A percentile compares a stretch with the other conserved stretches of the same genome.
These are phyloP conservation scores for Favolaschia claudopus DNA, from an alignment of 768 basidiomycete genomes.

Conservation along the genomic window DNA sequence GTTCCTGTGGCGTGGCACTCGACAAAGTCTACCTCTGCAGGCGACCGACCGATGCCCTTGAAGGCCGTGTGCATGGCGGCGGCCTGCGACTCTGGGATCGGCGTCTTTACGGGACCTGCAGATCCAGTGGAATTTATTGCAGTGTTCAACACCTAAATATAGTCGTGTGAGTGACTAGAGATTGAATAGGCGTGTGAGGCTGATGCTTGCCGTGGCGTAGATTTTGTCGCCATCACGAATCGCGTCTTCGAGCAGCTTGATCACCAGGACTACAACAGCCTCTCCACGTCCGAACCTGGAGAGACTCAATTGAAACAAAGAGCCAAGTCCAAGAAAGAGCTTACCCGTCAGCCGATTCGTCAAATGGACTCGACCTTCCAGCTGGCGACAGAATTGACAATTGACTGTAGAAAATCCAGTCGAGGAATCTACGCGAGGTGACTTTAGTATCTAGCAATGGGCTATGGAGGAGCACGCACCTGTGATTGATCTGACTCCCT, in stretches of 20 bases:
- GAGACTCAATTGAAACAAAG: background rate
- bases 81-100: conserved; percentile 45
- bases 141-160: background rate
- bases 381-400: conserved; percentile 46
- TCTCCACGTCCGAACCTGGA: conserved; percentile 38
- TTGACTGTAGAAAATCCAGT: conserved; percentile 47
- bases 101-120: conserved; percentile 45
- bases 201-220: conserved; percentile 33
- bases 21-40: conserved; percentile 54
- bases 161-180: background rate
- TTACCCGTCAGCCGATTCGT: conserved; percentile 51
- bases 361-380: conserved; percentile 54
- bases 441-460: background rate
- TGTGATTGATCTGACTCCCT: conserved; percentile 50
- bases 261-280: conserved; percentile 37
- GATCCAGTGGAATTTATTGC: conserved; percentile 38
- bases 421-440: conserved; percentile 37
- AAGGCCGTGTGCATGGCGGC: conserved; percentile 48
- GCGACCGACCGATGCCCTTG: conserved; percentile 35
- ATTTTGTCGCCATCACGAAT: conserved; percentile 39
- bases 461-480: conserved; percentile 33
- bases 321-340: conserved; percentile 19
- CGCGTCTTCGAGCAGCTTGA: conserved; percentile 40
- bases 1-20: conserved; percentile 64
- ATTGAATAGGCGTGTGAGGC: too few relatives aligned